Evolutionary conservation across 2,329 filamentous ascomycete genomes (phyloP).

Genomic region (Trichothecium roseum): DNA sequence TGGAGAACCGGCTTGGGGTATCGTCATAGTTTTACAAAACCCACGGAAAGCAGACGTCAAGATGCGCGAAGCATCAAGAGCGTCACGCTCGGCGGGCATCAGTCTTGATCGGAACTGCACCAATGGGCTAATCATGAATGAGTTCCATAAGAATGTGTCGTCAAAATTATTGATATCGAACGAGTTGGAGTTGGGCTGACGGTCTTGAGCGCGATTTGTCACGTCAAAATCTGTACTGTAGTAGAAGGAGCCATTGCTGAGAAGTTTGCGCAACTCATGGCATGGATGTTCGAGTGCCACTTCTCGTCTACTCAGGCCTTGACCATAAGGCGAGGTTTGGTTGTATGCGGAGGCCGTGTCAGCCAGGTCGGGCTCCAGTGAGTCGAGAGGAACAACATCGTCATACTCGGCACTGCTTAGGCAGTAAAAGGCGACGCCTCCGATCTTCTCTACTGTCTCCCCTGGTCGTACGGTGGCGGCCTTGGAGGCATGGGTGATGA

Average conservation of each 20-base stretch:
- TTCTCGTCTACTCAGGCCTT: constrained; percentile 53
- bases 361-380: constrained; percentile 36
- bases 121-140: constrained; percentile 92
- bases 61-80: constrained; percentile 77
- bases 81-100: constrained; percentile 60
- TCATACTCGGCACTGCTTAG: constrained; percentile 82
- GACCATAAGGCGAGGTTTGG: constrained; percentile 26
- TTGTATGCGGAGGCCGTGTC: constrained; percentile 38
- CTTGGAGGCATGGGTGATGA: constrained; percentile 69
- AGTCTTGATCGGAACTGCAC: constrained; percentile 81
- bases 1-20: constrained; percentile 68
- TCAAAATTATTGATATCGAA: constrained; percentile 92
- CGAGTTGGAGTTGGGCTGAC: constrained; percentile 62
- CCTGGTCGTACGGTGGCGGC: constrained; percentile 77
- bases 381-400: constrained; percentile 51
- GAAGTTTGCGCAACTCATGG: constrained; percentile 77
- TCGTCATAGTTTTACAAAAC: constrained; percentile 77
- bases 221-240: constrained; percentile 98
- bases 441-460: constrained; percentile 82
- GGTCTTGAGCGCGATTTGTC: constrained; percentile 84
- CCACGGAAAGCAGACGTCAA: constrained; percentile 90
- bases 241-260: constrained; percentile 92
- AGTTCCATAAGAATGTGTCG: constrained; percentile 92
- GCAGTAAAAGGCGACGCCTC: constrained; percentile 85
- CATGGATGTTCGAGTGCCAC: constrained; percentile 76